Percentiles rank a stretch among this genome's conserved stretches.
phyloP scores from a whole-genome alignment of 2,329 filamentous ascomycete species.

The Lojkania enalia region DNA sequence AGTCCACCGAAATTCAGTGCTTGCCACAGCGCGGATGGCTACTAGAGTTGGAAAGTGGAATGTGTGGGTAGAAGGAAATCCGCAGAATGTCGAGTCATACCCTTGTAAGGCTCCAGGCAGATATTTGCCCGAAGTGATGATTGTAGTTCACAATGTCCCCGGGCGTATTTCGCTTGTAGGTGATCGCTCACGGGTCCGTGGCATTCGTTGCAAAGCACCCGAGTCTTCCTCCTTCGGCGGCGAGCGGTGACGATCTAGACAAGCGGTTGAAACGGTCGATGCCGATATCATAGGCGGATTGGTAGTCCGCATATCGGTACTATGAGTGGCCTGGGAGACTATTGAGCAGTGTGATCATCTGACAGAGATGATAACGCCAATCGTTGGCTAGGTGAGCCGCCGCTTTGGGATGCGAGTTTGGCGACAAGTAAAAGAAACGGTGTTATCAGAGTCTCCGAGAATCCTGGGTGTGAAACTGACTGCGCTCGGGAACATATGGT shows the following conservation, averaged over 20 bases:
- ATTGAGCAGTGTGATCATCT: slow-evolving; percentile 36
- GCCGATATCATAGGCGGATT: slow-evolving; percentile 17
- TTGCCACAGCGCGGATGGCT: too few relatives aligned
- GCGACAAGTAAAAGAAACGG: slow-evolving; percentile 21
- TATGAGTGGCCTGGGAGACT: slow-evolving; percentile 20
- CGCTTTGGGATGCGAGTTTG: slow-evolving; percentile 27
- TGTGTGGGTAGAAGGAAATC: too few relatives aligned
- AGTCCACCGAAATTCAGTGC: too few relatives aligned
- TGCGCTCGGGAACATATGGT: neutral
- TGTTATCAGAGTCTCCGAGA: slow-evolving; percentile 15
- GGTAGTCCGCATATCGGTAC: slow-evolving; percentile 26
- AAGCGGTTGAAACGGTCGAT: slow-evolving; percentile 25
- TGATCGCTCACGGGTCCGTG: too few relatives aligned
- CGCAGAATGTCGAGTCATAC: too few relatives aligned
- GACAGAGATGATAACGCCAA: slow-evolving; percentile 24
- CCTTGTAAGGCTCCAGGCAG: too few relatives aligned
- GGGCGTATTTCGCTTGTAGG: too few relatives aligned
- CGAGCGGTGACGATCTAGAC: slow-evolving; percentile 3
- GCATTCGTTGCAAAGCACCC: too few relatives aligned
- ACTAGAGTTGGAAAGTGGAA: too few relatives aligned
- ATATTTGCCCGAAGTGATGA: too few relatives aligned
- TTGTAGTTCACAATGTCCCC: too few relatives aligned
- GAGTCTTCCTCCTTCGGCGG: neutral
- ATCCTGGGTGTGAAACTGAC: slow-evolving; percentile 7
- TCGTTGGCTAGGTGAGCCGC: slow-evolving; percentile 21